phyloP scores from a whole-genome alignment of 257 asterid genomes.

The Paraleonurus japonicus region DNA sequence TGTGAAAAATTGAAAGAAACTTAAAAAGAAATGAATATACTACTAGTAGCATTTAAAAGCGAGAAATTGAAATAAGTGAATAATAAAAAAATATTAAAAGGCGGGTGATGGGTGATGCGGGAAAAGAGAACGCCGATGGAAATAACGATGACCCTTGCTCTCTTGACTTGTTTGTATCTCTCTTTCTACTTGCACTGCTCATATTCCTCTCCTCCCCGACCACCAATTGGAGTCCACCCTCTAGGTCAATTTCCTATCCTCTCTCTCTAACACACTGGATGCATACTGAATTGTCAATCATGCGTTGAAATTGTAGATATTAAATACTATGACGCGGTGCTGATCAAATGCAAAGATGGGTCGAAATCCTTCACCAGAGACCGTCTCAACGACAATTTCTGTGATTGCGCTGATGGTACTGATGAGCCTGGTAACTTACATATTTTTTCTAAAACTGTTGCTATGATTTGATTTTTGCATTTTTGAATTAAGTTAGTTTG shows the following conservation, averaged over 20 bases:
- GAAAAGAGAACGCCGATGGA: conserved; percentile 17
- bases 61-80: neutral
- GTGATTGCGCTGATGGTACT: conserved; percentile 89
- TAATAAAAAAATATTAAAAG: neutral
- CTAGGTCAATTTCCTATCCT: conserved; percentile 44
- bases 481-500: conserved; percentile 1
- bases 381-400: conserved; percentile 78
- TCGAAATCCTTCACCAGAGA: conserved; percentile 68
- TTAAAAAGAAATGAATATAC: too few relatives aligned
- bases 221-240: conserved; percentile 71
- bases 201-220: conserved; percentile 36
- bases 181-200: conserved; percentile 32
- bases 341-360: conserved; percentile 82
- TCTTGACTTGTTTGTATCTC: conserved; percentile 22
- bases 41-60: too few relatives aligned
- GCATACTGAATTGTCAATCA: neutral
- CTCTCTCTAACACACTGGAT: neutral
- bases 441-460: neutral
- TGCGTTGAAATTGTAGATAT: conserved; percentile 53
- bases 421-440: conserved; percentile 80
- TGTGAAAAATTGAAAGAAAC: too few relatives aligned
- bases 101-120: neutral
- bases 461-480: neutral
- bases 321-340: conserved; percentile 52
- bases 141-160: conserved; percentile 29